A percentile compares a stretch with the other conserved stretches of the same genome.
Conservation (phyloP, 2,329 filamentous ascomycete species). For the Coniochaeta hoffmannii region DNA sequence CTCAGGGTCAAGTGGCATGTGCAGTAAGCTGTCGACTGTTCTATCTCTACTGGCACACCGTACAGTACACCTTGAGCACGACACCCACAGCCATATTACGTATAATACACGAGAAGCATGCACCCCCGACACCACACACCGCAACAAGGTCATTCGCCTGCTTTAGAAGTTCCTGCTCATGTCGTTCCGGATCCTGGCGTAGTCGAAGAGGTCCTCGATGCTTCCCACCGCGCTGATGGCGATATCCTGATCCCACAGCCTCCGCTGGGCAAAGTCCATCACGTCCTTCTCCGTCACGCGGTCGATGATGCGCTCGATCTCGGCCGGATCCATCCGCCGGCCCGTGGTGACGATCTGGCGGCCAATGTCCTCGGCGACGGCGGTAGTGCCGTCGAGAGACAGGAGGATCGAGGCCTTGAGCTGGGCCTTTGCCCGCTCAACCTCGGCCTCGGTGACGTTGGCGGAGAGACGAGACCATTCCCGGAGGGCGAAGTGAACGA, state of each 20-base stretch:
- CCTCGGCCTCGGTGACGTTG: constrained; percentile 82
- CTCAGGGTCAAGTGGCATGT: neutral
- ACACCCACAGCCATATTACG: constrained; percentile 15
- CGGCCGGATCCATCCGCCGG: constrained; percentile 79
- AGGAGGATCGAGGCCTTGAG: constrained; percentile 97
- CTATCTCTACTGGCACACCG: constrained; percentile 23
- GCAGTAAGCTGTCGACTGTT: constrained; percentile 16
- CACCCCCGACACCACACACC: constrained; percentile 11
- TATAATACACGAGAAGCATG: constrained; percentile 20
- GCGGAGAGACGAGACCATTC: constrained; percentile 95
- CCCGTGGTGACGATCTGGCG: constrained; percentile 98
- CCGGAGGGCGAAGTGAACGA: constrained; percentile 95
- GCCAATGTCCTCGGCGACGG: constrained; percentile 95
- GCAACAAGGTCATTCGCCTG: constrained; percentile 3
- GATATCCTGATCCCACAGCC: constrained; percentile 96
- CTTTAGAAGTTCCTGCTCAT: constrained; percentile 29
- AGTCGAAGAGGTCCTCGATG: constrained; percentile 81
- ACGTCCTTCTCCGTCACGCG: constrained; percentile 91
- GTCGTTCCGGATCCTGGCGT: constrained; percentile 35
- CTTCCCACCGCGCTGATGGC: constrained; percentile 88
- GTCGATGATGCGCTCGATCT: constrained; percentile 90
- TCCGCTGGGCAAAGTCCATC: constrained; percentile 90
- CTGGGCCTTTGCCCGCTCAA: constrained; percentile 97
- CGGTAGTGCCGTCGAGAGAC: constrained; percentile 93
- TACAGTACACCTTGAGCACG: constrained; percentile 34